Evolutionary conservation across 176 grass and related monocot genomes (phyloP).

Genomic region (Poa annua): DNA sequence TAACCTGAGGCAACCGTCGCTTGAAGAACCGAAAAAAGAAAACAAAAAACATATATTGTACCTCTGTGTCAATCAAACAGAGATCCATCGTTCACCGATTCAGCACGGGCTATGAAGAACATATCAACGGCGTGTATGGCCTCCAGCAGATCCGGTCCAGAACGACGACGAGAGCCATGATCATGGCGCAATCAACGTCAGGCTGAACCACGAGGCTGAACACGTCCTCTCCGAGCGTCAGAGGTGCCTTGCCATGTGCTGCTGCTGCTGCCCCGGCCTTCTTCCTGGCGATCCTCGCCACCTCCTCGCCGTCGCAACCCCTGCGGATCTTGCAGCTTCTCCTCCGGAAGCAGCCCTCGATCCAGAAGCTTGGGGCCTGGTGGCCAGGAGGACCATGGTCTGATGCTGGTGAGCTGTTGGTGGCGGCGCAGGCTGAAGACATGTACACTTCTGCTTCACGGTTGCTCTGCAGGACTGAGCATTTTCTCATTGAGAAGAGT

Average conservation of each 20-base stretch:
- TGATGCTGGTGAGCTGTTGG: neutral
- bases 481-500: conserved; percentile 53
- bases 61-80: neutral
- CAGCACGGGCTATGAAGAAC: conserved; percentile 39
- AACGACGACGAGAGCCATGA: conserved; percentile 78
- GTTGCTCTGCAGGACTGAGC: conserved; percentile 45
- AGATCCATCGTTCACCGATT: neutral
- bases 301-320: conserved; percentile 50
- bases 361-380: conserved; percentile 45
- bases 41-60: neutral
- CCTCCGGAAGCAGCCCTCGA: conserved; percentile 71
- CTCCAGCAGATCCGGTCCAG: conserved; percentile 80
- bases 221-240: conserved; percentile 68
- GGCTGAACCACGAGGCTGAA: conserved; percentile 72
- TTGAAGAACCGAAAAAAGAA: conserved; percentile 5
- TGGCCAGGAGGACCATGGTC: neutral
- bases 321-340: conserved; percentile 73
- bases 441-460: conserved; percentile 62
- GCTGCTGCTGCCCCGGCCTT: conserved; percentile 9
- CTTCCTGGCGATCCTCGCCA: conserved; percentile 69
- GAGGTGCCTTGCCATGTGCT: neutral
- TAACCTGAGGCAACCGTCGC: neutral
- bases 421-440: neutral
- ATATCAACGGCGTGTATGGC: conserved; percentile 50
- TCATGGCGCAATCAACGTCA: conserved; percentile 42